Base-by-base conservation (phyloP, 2,329 filamentous ascomycete genomes). In the Exophiala spinifera region DNA sequence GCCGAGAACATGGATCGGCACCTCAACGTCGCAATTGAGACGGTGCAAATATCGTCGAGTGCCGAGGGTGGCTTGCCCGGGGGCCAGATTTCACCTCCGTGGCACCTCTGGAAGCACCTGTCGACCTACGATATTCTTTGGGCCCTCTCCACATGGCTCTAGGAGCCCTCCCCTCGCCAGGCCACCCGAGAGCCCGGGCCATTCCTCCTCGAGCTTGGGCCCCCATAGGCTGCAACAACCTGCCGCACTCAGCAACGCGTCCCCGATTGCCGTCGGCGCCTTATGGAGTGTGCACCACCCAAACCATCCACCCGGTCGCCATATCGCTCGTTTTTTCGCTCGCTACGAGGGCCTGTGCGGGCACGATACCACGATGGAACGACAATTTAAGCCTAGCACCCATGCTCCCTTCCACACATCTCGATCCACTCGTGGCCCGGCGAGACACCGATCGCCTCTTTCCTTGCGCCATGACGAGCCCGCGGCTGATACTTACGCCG, bases 11-110 rank as follows among this genome's bases (percentile, higher is more conserved):
- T 34, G 39, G 21, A 42, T 42, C 37, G 51, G 42, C 28, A 40
- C 48, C 44, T 49, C 49, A 55, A 51, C 45, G 57, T 60, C 52
- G 55, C 57, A 55, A 50, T 46, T 46, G 46, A 39, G 15, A 54
- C 37, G 28, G 45, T 49, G 28, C 31, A 31, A 44, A 44, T n/a
- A n/a, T 44, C 23, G 7, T 44, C 21, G n/a, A 23, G 1, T 31
- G 42, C 15, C 23, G 5, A 39, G 3, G 17, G 36, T 39, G 36
- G 36, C 36, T 39, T 39, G 36, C 17, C 7, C n/a, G 36, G 45
- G 19, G 45, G 28, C 45, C 21, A 15, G 37, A 37, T 14, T 33
- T 3, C 37, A 37, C 34, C 47, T 50, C 21, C 19, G 37, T 19
- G 33, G 31, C 28, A 31, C 28, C 28, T 31, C 8, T 31, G 28